phyloP scores from a whole-genome alignment of 371 early-diverging fungal species.

The Rhizopus sp. region DNA sequence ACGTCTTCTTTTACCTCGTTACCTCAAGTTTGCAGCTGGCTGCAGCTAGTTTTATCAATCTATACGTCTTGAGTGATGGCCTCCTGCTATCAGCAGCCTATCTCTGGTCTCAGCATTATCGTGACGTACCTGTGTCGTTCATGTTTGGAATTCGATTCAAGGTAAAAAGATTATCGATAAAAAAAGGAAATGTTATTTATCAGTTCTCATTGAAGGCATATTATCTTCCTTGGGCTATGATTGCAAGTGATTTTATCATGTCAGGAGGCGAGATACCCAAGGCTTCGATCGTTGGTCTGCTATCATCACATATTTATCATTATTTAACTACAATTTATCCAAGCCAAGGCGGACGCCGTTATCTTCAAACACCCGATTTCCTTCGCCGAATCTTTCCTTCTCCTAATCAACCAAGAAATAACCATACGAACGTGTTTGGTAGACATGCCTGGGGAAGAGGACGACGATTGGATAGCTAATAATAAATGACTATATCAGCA shows the following conservation, averaged over 20 bases:
- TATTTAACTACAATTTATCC: slow-evolving; percentile 58
- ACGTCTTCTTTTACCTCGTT: slow-evolving; percentile 71
- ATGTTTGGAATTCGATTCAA: slow-evolving; percentile 85
- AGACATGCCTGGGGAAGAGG: slow-evolving; percentile 54
- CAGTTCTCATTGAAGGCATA: slow-evolving; percentile 40
- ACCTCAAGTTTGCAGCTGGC: slow-evolving; percentile 44
- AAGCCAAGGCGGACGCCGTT: slow-evolving; percentile 54
- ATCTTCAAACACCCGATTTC: slow-evolving; percentile 56
- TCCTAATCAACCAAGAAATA: slow-evolving; percentile 7
- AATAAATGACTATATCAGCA: not conserved
- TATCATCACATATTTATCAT: slow-evolving; percentile 59
- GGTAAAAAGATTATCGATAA: slow-evolving; percentile 40
- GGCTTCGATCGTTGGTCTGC: slow-evolving; percentile 49
- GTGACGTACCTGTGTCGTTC: slow-evolving; percentile 69
- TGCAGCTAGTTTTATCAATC: slow-evolving; percentile 28
- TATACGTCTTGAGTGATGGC: slow-evolving; percentile 44
- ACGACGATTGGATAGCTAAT: slow-evolving; percentile 41
- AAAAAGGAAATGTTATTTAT: not conserved
- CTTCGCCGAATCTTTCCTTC: slow-evolving; percentile 51
- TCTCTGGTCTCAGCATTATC: slow-evolving; percentile 75
- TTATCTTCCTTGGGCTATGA: slow-evolving; percentile 77
- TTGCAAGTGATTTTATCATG: slow-evolving; percentile 52
- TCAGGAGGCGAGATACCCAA: slow-evolving; percentile 38
- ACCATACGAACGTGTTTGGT: slow-evolving; percentile 17
- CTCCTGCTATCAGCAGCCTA: slow-evolving; percentile 70